A percentile compares a stretch with the other conserved stretches of the same genome.
These are phyloP conservation scores for Pezicula rhizophila DNA, from an alignment of 2,329 filamentous ascomycete genomes.

Conservation along the genomic window DNA sequence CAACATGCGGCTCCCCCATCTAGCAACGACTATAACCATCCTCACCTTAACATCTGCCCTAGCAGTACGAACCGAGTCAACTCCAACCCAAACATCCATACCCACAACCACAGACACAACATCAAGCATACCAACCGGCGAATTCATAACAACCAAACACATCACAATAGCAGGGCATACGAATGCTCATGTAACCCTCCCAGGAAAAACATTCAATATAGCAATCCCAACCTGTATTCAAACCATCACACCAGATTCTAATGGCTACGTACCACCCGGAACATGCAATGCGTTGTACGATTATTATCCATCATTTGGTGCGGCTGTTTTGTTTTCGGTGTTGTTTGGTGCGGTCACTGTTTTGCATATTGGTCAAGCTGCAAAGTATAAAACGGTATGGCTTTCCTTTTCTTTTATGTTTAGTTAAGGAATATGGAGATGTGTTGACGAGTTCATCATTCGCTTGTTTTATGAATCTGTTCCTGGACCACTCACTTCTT, in stretches of 20 bases:
- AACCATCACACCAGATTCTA: conserved; percentile 29
- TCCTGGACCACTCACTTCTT: too few relatives aligned
- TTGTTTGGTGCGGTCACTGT: conserved; percentile 28
- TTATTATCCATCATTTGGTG: conserved; percentile 31
- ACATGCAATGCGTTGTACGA: conserved; percentile 28
- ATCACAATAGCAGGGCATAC: conserved; percentile 25
- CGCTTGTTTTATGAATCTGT: too few relatives aligned
- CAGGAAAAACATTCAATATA: conserved; percentile 22
- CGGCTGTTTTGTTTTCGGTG: conserved; percentile 26
- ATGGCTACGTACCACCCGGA: conserved; percentile 31
- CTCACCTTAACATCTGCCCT: neutral
- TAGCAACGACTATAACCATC: neutral
- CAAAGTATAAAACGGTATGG: conserved; percentile 26
- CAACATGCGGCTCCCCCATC: neutral
- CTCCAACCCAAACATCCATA: neutral
- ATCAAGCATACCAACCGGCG: neutral
- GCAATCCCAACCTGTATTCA: conserved; percentile 30
- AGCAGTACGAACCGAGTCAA: neutral
- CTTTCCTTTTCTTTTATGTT: neutral
- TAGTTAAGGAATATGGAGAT: neutral
- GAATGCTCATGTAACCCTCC: conserved; percentile 21
- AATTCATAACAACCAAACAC: conserved; percentile 26
- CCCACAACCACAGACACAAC: neutral
- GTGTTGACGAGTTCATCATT: too few relatives aligned
- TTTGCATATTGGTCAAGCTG: conserved; percentile 27